Percentiles rank a stretch among this genome's conserved stretches.
Conservation (phyloP, 1,139 yeast genomes). For the Yamadazyma epiphylla region DNA sequence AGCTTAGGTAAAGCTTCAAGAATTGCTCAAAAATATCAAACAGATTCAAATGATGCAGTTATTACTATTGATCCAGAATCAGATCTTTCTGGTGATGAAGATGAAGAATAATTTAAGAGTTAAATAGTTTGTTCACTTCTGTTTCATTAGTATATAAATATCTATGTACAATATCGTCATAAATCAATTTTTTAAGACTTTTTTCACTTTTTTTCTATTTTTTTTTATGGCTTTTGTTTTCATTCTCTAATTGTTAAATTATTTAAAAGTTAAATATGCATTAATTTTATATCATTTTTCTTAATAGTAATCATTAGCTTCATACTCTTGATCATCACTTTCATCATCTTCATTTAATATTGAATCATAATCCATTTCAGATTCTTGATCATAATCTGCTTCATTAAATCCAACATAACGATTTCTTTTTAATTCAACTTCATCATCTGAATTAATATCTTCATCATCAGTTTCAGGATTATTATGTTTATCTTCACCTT, state of each 20-base stretch:
- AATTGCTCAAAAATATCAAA: slow-evolving; percentile 65
- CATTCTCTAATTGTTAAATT: too few species aligned
- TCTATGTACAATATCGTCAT: neutral
- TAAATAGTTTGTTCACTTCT: slow-evolving; percentile 1
- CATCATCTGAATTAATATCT: slow-evolving; percentile 33
- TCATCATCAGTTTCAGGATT: slow-evolving; percentile 21
- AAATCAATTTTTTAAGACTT: too few species aligned
- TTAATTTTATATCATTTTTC: slow-evolving; percentile 2
- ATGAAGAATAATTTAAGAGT: slow-evolving; percentile 15
- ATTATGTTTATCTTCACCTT: slow-evolving; percentile 14
- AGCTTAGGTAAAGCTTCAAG: slow-evolving; percentile 60
- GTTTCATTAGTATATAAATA: neutral
- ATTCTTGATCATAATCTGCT: slow-evolving; percentile 45
- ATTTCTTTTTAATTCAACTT: slow-evolving; percentile 44
- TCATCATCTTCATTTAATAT: slow-evolving; percentile 15
- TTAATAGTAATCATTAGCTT: slow-evolving; percentile 45
- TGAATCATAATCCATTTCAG: slow-evolving; percentile 31
- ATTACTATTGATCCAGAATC: slow-evolving; percentile 60
- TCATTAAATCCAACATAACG: slow-evolving; percentile 43
- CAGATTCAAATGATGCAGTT: slow-evolving; percentile 46
- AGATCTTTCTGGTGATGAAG: slow-evolving; percentile 55
- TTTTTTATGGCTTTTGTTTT: too few species aligned
- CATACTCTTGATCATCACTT: slow-evolving; percentile 28
- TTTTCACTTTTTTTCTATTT: too few species aligned
- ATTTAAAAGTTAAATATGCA: slow-evolving; percentile 4